phyloP scores from a whole-genome alignment of 1,139 yeast genomes.

The Geotrichum macrosporum region DNA sequence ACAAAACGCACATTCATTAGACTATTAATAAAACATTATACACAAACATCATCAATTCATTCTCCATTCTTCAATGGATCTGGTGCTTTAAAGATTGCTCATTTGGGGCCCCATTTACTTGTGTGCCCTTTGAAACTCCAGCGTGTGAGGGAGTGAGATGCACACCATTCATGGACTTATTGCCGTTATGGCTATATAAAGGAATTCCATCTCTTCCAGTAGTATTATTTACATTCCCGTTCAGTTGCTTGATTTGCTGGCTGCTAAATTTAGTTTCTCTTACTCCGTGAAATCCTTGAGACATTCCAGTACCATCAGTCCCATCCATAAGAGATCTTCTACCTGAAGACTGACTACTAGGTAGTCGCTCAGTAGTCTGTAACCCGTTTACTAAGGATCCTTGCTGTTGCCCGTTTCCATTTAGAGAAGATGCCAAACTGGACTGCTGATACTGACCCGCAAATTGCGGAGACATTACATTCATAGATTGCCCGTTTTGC shows the following conservation, averaged over 20 bases:
- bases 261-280: constrained; percentile 3
- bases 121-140: neutral
- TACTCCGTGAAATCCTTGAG: neutral
- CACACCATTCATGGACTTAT: neutral
- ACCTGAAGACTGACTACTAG: neutral
- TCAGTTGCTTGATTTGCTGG: constrained; percentile 15
- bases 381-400: neutral
- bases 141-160: neutral
- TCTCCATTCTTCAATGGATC: neutral
- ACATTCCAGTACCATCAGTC: neutral
- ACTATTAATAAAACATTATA: too few species aligned
- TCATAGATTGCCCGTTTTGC: neutral
- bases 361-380: neutral
- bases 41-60: neutral
- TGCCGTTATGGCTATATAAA: neutral
- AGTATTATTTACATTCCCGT: constrained; percentile 10
- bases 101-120: neutral
- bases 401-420: neutral
- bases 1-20: neutral
- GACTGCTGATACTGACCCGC: neutral
- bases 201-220: neutral
- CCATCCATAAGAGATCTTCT: neutral
- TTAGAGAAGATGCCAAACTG: neutral
- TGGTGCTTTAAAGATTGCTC: constrained; percentile 9
- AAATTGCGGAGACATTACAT: constrained; percentile 16